Conservation (phyloP, 2,329 filamentous ascomycete genomes). For the Blastomyces percursus region DNA sequence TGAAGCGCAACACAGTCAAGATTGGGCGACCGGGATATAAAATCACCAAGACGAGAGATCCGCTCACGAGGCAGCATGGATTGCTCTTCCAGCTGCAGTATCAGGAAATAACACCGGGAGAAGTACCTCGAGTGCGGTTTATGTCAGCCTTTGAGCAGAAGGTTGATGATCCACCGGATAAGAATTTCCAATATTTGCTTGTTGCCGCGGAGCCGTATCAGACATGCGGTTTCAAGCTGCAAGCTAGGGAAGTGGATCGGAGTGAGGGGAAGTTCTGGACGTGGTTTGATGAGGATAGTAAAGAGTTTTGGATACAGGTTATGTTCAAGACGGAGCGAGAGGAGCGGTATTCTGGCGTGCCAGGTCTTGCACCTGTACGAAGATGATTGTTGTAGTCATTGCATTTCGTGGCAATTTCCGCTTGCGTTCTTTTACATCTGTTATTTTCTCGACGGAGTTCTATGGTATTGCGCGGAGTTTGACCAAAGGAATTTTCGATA, state of each 20-base stretch:
- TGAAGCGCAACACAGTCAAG: constrained; percentile 79
- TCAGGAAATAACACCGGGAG: constrained; percentile 70
- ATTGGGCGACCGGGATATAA: constrained; percentile 95
- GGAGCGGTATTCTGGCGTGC: constrained; percentile 65
- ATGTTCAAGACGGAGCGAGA: constrained; percentile 98
- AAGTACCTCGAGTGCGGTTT: constrained; percentile 76
- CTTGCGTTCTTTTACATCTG: neutral
- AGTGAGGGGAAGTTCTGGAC: constrained; percentile 80
- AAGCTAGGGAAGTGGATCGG: constrained; percentile 83
- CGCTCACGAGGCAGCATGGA: constrained; percentile 76
- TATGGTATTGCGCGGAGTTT: constrained; percentile 5
- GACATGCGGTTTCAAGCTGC: constrained; percentile 92
- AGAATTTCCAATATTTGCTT: constrained; percentile 86
- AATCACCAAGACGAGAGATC: constrained; percentile 90
- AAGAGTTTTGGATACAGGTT: constrained; percentile 96
- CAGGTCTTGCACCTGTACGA: constrained; percentile 46
- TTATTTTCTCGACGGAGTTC: neutral
- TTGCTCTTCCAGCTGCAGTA: constrained; percentile 95
- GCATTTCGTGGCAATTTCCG: neutral
- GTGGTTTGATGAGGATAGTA: constrained; percentile 90
- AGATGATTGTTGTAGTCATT: neutral
- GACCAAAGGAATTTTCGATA: neutral
- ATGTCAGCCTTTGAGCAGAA: constrained; percentile 98
- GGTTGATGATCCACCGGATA: constrained; percentile 81
- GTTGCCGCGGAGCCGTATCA: constrained; percentile 97